Conservation (phyloP, 1,284 basidiomycete species). For the Salmacisia buchloeana region DNA sequence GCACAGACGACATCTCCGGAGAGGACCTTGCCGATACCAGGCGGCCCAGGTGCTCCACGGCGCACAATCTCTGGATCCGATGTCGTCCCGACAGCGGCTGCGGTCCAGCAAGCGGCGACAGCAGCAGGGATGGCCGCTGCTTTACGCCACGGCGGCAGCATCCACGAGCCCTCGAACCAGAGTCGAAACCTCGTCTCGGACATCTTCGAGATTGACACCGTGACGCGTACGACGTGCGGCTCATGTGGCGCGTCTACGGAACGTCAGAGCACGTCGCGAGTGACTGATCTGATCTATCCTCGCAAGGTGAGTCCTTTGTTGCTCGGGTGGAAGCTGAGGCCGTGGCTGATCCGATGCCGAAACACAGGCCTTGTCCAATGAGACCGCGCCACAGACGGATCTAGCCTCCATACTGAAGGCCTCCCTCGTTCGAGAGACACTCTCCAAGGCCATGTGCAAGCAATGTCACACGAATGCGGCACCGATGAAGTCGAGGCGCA, state of each 20-base stretch:
- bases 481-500: slow-evolving; percentile 67
- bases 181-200: slow-evolving; percentile 64
- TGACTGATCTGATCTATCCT: slow-evolving; percentile 80
- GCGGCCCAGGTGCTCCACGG: not conserved
- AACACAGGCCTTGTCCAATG: slow-evolving; percentile 54
- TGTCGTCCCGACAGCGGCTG: not conserved
- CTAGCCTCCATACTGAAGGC: slow-evolving; percentile 69
- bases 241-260: slow-evolving; percentile 69
- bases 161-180: not conserved
- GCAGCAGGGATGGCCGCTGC: not conserved
- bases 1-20: not conserved
- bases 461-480: slow-evolving; percentile 68
- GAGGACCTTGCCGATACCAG: not conserved
- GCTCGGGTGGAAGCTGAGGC: not conserved
- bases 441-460: slow-evolving; percentile 78
- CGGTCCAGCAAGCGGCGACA: not conserved
- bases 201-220: slow-evolving; percentile 69
- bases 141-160: not conserved
- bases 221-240: slow-evolving; percentile 68
- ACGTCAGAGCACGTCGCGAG: slow-evolving; percentile 30
- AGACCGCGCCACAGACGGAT: slow-evolving; percentile 56
- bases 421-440: slow-evolving; percentile 73
- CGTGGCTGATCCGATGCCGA: not conserved
- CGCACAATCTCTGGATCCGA: slow-evolving; percentile 3
- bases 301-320: slow-evolving; percentile 55